Percentiles rank a stretch among this genome's conserved stretches.
Conservation (phyloP, 306 rosid genomes). For the Prunus mongolica region DNA sequence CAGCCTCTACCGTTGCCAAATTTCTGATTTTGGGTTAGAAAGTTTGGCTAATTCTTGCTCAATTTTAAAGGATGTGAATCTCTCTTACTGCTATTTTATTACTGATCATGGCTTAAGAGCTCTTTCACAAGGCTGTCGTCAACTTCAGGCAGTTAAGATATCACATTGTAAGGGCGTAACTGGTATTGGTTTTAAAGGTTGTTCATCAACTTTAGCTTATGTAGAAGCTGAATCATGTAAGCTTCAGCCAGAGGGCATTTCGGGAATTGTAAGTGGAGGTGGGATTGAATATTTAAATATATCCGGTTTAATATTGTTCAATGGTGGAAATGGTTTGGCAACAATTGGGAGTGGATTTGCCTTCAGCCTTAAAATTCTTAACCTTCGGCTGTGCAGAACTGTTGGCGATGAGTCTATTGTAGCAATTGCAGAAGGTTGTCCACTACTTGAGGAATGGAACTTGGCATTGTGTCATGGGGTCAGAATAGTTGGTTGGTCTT, state of each 20-base stretch:
- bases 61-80: conserved; percentile 42
- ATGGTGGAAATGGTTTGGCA: conserved; percentile 33
- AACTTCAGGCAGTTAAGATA: conserved; percentile 42
- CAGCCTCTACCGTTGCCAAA: conserved; percentile 49
- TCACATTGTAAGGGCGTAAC: conserved; percentile 37
- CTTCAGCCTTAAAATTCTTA: conserved; percentile 40
- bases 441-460: conserved; percentile 60
- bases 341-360: conserved; percentile 35
- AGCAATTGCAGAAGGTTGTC: conserved; percentile 51
- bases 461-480: conserved; percentile 57
- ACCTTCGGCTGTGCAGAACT: conserved; percentile 48
- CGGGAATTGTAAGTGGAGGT: conserved; percentile 45
- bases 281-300: conserved; percentile 50
- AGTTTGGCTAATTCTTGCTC: conserved; percentile 40
- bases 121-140: conserved; percentile 35
- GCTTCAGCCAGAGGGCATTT: conserved; percentile 43
- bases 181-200: conserved; percentile 51
- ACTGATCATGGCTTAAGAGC: conserved; percentile 50
- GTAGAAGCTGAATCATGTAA: conserved; percentile 55
- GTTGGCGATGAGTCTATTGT: conserved; percentile 33
- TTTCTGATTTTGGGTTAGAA: conserved; percentile 49
- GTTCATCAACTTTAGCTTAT: conserved; percentile 45
- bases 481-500: conserved; percentile 45
- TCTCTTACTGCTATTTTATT: conserved; percentile 42
- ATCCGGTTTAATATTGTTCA: conserved; percentile 33